Conservation (phyloP, 805 yeast species). For the Nakazawaea molendinolei region DNA sequence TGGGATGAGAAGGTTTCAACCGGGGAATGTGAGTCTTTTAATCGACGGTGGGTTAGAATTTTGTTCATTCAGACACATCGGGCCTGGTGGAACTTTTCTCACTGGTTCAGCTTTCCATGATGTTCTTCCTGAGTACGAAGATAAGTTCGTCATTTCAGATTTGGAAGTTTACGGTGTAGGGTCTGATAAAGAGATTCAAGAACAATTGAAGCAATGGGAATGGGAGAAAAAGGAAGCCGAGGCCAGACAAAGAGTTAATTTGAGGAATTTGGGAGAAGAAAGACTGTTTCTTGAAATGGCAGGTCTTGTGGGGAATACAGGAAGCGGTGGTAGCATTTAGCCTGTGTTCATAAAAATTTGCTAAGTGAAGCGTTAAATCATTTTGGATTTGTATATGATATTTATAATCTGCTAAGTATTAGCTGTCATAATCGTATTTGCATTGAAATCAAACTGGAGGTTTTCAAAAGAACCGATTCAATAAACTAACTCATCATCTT, state of each 20-base stretch:
- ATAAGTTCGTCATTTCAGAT: slow-evolving; percentile 62
- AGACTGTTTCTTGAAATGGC: slow-evolving; percentile 85
- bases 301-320: slow-evolving; percentile 42
- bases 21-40: slow-evolving; percentile 77
- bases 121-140: slow-evolving; percentile 45
- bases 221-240: slow-evolving; percentile 89
- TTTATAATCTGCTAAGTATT: too few species aligned
- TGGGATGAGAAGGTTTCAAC: slow-evolving; percentile 38
- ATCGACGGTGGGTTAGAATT: slow-evolving; percentile 75
- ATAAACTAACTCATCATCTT: too few species aligned
- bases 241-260: slow-evolving; percentile 65
- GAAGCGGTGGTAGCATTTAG: slow-evolving; percentile 43
- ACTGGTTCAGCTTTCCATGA: slow-evolving; percentile 26
- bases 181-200: slow-evolving; percentile 65
- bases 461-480: too few species aligned
- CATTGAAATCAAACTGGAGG: too few species aligned
- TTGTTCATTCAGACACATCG: slow-evolving; percentile 70
- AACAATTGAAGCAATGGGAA: slow-evolving; percentile 74
- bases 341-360: too few species aligned
- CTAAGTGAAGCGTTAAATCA: too few species aligned
- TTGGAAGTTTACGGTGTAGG: slow-evolving; percentile 94
- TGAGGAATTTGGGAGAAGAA: slow-evolving; percentile 68
- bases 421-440: too few species aligned
- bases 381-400: too few species aligned
- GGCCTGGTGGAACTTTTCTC: slow-evolving; percentile 43